Evolutionary conservation across 2,329 filamentous ascomycete genomes (phyloP).

Genomic region (Cercospora sp.): DNA sequence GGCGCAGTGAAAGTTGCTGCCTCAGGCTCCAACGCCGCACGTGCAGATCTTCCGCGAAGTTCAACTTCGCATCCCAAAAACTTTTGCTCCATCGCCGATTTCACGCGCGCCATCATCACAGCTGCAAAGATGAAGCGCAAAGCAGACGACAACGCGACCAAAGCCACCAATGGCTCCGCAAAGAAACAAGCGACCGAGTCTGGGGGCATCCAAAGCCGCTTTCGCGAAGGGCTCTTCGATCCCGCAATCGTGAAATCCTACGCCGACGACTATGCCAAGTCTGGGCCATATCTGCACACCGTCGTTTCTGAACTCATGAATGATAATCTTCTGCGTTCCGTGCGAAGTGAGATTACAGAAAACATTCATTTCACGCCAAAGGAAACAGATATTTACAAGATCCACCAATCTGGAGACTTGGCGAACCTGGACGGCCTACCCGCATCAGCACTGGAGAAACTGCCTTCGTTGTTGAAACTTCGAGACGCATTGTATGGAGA

Average conservation of each 20-base stretch:
- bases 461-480: conserved; percentile 87
- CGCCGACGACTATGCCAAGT: conserved; percentile 62
- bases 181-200: conserved; percentile 45
- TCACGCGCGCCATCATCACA: neutral
- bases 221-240: conserved; percentile 67
- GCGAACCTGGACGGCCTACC: conserved; percentile 95
- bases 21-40: neutral
- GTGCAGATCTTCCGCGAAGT: neutral
- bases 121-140: conserved; percentile 45
- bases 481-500: conserved; percentile 92
- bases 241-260: conserved; percentile 59
- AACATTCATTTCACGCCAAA: conserved; percentile 97
- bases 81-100: neutral
- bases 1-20: neutral
- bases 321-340: conserved; percentile 76
- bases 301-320: conserved; percentile 82
- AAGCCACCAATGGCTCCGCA: conserved; percentile 39
- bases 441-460: conserved; percentile 76
- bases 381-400: conserved; percentile 99
- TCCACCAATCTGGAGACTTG: conserved; percentile 96
- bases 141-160: conserved; percentile 35
- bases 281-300: conserved; percentile 81
- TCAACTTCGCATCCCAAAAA: conserved; percentile 1
- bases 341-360: conserved; percentile 83
- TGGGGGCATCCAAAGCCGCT: conserved; percentile 54